Evolutionary conservation across 805 yeast genomes (phyloP).

Genomic region (Barnettozyma wickerhamii): DNA sequence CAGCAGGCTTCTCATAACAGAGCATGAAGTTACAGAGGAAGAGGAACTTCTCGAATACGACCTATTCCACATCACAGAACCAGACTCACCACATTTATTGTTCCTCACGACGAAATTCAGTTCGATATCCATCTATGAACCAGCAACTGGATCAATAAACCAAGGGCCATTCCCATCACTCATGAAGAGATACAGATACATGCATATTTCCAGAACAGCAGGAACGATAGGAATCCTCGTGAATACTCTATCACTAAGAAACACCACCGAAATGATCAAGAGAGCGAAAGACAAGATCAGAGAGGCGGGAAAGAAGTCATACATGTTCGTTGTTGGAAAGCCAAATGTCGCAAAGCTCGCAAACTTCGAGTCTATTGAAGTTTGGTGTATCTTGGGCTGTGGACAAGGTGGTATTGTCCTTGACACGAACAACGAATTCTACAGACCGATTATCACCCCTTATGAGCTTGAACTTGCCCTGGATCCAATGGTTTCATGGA

Average conservation of each 20-base stretch:
- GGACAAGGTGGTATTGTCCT: slow-evolving; percentile 89
- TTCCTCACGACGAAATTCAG: slow-evolving; percentile 69
- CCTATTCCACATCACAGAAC: slow-evolving; percentile 66
- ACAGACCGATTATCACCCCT: slow-evolving; percentile 90
- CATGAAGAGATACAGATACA: slow-evolving; percentile 76
- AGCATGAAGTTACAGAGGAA: slow-evolving; percentile 27
- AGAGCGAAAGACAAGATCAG: slow-evolving; percentile 56
- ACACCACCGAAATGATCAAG: slow-evolving; percentile 65
- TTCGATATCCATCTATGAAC: slow-evolving; percentile 47
- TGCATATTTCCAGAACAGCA: slow-evolving; percentile 87
- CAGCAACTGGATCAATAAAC: slow-evolving; percentile 28
- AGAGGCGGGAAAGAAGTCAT: slow-evolving; percentile 83
- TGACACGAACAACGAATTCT: slow-evolving; percentile 75
- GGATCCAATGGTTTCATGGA: slow-evolving; percentile 75
- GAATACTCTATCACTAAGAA: slow-evolving; percentile 79
- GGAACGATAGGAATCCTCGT: slow-evolving; percentile 90
- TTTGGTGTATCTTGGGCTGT: slow-evolving; percentile 95
- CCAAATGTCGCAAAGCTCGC: slow-evolving; percentile 97
- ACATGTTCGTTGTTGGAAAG: slow-evolving; percentile 93
- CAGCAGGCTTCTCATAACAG: slow-evolving; percentile 28
- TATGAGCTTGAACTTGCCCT: slow-evolving; percentile 84
- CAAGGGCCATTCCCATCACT: slow-evolving; percentile 74
- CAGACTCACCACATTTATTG: slow-evolving; percentile 75
- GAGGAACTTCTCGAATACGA: slow-evolving; percentile 41
- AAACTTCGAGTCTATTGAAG: slow-evolving; percentile 88